These are phyloP conservation scores for cucumber (Cucumis sativus) DNA, from an alignment of 306 rosid species.

Conservation along the genomic window DNA sequence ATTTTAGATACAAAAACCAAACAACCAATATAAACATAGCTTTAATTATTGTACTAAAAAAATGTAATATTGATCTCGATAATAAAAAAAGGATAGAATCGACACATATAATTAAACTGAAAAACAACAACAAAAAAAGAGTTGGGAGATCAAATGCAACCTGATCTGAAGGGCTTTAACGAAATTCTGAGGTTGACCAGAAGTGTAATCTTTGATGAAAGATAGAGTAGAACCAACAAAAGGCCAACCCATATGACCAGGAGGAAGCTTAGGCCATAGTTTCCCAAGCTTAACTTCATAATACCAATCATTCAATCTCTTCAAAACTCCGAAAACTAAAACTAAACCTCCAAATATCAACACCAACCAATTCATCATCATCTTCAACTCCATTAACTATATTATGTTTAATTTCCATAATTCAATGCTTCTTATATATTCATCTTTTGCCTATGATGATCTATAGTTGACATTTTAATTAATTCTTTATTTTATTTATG, in stretches of 20 bases:
- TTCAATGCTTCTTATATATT: too few relatives aligned
- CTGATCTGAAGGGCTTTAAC: background rate
- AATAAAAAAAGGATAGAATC: too few relatives aligned
- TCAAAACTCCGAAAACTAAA: slow-evolving; percentile 9
- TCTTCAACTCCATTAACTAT: background rate
- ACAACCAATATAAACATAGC: too few relatives aligned
- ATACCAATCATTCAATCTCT: slow-evolving; percentile 11
- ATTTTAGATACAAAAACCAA: too few relatives aligned
- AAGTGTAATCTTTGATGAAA: background rate
- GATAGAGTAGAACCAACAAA: background rate
- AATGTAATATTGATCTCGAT: too few relatives aligned
- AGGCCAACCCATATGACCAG: slow-evolving; percentile 26
- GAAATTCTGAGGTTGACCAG: background rate
- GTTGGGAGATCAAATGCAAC: background rate
- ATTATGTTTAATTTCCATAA: too few relatives aligned
- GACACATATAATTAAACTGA: too few relatives aligned
- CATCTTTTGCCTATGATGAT: too few relatives aligned
- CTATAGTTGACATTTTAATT: too few relatives aligned
- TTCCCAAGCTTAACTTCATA: slow-evolving; percentile 2
- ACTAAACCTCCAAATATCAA: background rate
- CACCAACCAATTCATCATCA: background rate
- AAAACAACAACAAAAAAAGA: too few relatives aligned
- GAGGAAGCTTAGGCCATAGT: background rate
- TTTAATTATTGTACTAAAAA: too few relatives aligned
- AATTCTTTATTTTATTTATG: too few relatives aligned